phyloP scores from a whole-genome alignment of 1,284 basidiomycete genomes.

The Rhodotorula sp. region DNA sequence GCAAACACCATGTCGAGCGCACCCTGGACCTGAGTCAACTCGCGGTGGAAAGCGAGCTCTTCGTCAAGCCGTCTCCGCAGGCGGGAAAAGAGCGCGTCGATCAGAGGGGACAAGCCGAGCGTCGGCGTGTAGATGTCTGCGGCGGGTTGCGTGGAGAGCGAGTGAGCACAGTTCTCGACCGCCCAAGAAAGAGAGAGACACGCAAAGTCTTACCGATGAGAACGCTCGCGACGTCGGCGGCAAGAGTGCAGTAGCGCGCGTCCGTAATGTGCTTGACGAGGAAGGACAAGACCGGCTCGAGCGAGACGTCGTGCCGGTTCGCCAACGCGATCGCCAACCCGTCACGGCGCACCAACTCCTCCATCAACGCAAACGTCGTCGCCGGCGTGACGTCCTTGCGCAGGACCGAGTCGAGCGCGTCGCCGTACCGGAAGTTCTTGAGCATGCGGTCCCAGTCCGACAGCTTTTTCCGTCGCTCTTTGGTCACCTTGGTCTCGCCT shows the following conservation, averaged over 20 bases:
- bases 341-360: constrained; percentile 90
- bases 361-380: constrained; percentile 84
- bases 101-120: constrained; percentile 86
- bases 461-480: constrained; percentile 67
- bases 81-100: constrained; percentile 81
- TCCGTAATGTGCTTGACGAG: constrained; percentile 83
- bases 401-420: constrained; percentile 85
- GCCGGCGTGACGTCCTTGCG: constrained; percentile 74
- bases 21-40: constrained; percentile 78
- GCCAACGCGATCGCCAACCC: constrained; percentile 80
- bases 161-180: background rate
- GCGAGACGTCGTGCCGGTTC: constrained; percentile 87
- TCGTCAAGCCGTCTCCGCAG: constrained; percentile 77
- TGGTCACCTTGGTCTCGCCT: constrained; percentile 45
- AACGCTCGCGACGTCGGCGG: constrained; percentile 74
- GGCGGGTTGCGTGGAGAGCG: background rate
- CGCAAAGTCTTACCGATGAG: constrained; percentile 68
- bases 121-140: constrained; percentile 87
- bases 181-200: background rate
- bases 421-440: constrained; percentile 91
- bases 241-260: constrained; percentile 84
- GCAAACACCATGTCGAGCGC: constrained; percentile 81
- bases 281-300: constrained; percentile 85
- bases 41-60: constrained; percentile 87
- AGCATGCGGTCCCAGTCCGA: constrained; percentile 85